A percentile compares a stretch with the other conserved stretches of the same genome.
phyloP scores from a whole-genome alignment of 495 filamentous ascomycete species.

The Talaromyces ruber region DNA sequence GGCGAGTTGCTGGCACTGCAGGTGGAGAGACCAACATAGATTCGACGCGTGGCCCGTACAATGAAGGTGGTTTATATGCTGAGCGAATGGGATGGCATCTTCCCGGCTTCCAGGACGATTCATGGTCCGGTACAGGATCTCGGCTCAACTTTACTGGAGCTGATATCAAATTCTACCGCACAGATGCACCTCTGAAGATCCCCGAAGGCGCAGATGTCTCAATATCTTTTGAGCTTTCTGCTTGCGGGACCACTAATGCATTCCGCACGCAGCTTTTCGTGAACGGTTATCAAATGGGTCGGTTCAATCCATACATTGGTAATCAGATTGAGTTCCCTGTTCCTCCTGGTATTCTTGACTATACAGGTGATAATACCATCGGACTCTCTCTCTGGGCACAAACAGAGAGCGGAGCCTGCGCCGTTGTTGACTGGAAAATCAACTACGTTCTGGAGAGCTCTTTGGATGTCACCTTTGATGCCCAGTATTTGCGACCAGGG shows the following conservation, averaged over 20 bases:
- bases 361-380: constrained; percentile 15
- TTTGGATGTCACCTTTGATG: not conserved
- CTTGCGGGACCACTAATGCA: constrained; percentile 39
- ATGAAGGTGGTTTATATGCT: not conserved
- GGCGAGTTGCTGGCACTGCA: not conserved
- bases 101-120: not conserved
- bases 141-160: not conserved
- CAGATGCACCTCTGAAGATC: not conserved
- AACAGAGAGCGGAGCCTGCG: not conserved
- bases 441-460: not conserved
- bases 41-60: not conserved
- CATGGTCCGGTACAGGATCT: not conserved
- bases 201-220: not conserved
- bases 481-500: not conserved
- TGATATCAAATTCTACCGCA: not conserved
- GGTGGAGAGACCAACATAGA: not conserved
- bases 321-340: constrained; percentile 43
- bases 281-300: constrained; percentile 45
- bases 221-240: not conserved
- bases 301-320: constrained; percentile 40
- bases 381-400: not conserved
- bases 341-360: constrained; percentile 40
- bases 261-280: constrained; percentile 35
- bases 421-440: not conserved
- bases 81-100: not conserved